Evolutionary conservation across 768 basidiomycete genomes (phyloP), one percentile per base, ranked within the genome.

Genomic region (Mycena filopes): DNA sequence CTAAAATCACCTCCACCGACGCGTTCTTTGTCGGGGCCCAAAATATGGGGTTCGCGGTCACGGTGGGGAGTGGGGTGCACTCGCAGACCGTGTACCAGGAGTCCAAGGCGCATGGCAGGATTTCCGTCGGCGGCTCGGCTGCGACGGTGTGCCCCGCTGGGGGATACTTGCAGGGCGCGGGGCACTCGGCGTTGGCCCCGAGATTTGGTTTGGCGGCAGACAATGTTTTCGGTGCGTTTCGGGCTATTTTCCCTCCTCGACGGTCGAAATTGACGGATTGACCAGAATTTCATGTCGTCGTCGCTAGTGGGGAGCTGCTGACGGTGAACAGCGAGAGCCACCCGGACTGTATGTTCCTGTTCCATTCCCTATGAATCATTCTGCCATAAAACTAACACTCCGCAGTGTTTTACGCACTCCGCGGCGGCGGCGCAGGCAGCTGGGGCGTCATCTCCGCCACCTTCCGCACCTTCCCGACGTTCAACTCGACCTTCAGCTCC

Each of bases 361-460:
- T 33, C 21, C 40, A n/a, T 18, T 45, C n/a, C 21, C 33, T 7
- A 7, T 33, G 12, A 21, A 18, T 40, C 36, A n/a, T 51, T 18
- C 15, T 18, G 18, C 41, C 6, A 4, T 49, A n/a, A 40, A 3
- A 9, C 26, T 10, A 25, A 41, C 2, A n/a, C 16, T 18, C 53
- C n/a, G n/a, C n/a, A 75, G 71, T 74, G 33, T 76, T 73, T 50
- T 76, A 71, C 71, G 72, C 74, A 40, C 57, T 74, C 28, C 68
- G 75, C 2, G 73, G 74, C 9, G 73, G 75, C 42, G 75, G 74
- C 20, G 63, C 71, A 15, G 79, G 79, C 16, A 77, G 73, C 40
- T 81, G 77, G 79, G 79, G 78, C n/a, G 74, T 80, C 18, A 73
- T 80, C 25, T 75, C 77, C 23, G 76, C 77, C 0, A 81, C 79